Evolutionary conservation across 176 grass and related monocot species (phyloP).

Genomic region (Zoysia japonica): DNA sequence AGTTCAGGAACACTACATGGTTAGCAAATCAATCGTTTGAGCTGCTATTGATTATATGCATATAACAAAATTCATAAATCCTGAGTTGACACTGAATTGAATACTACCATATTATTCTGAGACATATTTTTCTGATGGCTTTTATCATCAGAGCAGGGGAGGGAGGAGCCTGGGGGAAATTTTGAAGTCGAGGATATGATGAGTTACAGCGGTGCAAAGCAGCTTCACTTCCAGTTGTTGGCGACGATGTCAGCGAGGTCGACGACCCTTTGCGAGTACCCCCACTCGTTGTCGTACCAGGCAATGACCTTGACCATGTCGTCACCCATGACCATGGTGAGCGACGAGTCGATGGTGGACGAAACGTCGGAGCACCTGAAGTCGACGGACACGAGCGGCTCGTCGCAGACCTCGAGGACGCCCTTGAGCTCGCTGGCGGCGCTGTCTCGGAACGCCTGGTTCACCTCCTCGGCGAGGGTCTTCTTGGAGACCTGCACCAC

Average conservation of each 20-base stretch:
- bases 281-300: constrained; percentile 97
- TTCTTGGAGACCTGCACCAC: constrained; percentile 78
- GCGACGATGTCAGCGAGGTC: constrained; percentile 74
- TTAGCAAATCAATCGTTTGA: background rate
- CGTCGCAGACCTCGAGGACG: constrained; percentile 76
- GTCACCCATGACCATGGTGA: constrained; percentile 74
- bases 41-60: background rate
- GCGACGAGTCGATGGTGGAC: constrained; percentile 58
- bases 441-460: constrained; percentile 65
- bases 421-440: constrained; percentile 62
- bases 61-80: background rate
- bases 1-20: too few relatives aligned
- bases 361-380: constrained; percentile 78
- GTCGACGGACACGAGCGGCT: constrained; percentile 79
- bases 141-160: constrained; percentile 20
- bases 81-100: background rate
- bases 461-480: constrained; percentile 84
- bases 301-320: constrained; percentile 80
- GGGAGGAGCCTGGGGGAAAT: constrained; percentile 39
- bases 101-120: background rate
- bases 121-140: too few relatives aligned
- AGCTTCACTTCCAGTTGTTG: constrained; percentile 62
- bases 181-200: constrained; percentile 18
- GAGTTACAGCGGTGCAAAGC: constrained; percentile 5
- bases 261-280: constrained; percentile 67